These are phyloP conservation scores for Eucalyptus regnans DNA, from an alignment of 345 rosid species.

Conservation along the genomic window DNA sequence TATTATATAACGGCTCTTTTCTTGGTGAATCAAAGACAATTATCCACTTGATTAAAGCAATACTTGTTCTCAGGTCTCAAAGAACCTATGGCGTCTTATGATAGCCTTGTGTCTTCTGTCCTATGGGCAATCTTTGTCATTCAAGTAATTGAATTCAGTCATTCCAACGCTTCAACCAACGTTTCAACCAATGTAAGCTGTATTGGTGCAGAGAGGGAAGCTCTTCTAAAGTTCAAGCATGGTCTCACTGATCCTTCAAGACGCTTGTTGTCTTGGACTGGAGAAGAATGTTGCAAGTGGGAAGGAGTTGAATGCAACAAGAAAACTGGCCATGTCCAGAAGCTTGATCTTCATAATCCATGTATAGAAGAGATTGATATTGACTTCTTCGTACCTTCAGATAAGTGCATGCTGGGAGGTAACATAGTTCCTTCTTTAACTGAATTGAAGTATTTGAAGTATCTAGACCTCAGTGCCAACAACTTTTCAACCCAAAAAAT, in stretches of 20 bases:
- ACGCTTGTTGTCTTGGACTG: neutral
- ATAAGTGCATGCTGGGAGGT: neutral
- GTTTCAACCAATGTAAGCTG: neutral
- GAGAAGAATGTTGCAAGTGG: neutral
- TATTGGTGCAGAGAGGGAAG: neutral
- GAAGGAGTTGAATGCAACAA: neutral
- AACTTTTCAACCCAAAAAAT: neutral
- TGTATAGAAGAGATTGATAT: neutral
- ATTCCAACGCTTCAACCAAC: neutral
- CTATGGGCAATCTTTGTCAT: neutral
- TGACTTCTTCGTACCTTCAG: no score
- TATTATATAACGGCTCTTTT: neutral
- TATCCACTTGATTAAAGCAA: neutral
- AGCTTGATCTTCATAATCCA: neutral
- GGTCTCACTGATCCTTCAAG: neutral
- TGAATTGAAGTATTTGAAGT: rapidly evolving
- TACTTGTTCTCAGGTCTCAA: neutral
- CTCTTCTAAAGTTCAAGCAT: neutral
- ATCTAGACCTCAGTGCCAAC: neutral
- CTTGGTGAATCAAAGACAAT: neutral
- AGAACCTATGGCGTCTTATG: neutral
- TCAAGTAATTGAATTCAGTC: neutral
- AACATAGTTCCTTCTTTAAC: neutral
- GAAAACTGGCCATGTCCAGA: neutral
- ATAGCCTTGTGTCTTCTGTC: neutral